Base-by-base conservation (phyloP, 306 rosid species). In the Mimosa pudica region DNA sequence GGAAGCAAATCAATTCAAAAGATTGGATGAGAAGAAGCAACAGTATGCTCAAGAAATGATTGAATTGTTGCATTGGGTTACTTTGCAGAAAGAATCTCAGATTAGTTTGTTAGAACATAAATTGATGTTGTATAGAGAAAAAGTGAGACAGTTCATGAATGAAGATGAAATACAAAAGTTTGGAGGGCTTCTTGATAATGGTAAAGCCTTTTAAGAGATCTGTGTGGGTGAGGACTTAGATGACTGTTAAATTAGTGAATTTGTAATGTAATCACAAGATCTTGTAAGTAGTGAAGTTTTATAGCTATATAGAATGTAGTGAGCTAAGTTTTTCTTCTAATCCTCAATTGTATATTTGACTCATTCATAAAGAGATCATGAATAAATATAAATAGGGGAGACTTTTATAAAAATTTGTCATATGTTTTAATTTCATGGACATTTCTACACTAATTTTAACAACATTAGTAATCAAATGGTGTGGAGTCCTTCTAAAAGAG, bases 1-100 rank as follows among this genome's bases (percentile, higher is more conserved):
- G 63, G 82, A 81, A 78, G 92, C 92, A 2, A 89, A 82, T 8
- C 98, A 91, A 35, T 89, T 84, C 73, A 85, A 81, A 2, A 75
- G 90, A 62, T 54, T 91, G 85, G 88, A 89, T 2, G 94, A 88
- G 82, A 82, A 90, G 79, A 87, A 82, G 85, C 87, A 81, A 9
- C 85, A 78, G 47, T 84, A 86, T 55, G 89, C 83, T 63, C 83
- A 85, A 32, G 88, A 80, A 48, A 77, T 87, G 77, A 82, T 89
- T 38, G 86, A 87, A 38, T 86, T 78, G 8, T 71, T 93, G 84
- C 71, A 80, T 41, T 86, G 93, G 88, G 51, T 79, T 13, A 46
- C 84, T 60, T 52, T 75, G 71, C 77, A 79, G 65, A 88, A 83
- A 7, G 88, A 89, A 74, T 70, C 80, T 11, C 82, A 82, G 75